Percentiles rank a stretch among this genome's conserved stretches.
Conservation (phyloP, 495 filamentous ascomycete species). For the Hyaloscypha variabilis region DNA sequence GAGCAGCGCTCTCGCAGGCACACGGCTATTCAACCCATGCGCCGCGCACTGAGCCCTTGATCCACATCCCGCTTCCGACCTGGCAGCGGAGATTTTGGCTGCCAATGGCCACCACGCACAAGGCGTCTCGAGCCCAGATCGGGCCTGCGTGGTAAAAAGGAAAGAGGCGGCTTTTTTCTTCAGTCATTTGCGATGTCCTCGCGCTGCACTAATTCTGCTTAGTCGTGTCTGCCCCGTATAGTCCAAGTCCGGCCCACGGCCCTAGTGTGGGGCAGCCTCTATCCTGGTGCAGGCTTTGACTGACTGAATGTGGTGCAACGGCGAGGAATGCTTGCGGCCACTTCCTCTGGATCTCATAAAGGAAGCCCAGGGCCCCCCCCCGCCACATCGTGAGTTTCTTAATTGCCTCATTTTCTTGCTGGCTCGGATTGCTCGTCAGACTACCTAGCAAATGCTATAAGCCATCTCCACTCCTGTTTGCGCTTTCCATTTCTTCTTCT, state of each 20-base stretch:
- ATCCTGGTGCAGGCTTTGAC: background rate
- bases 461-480: conserved; percentile 4
- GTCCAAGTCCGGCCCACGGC: background rate
- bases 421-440: background rate
- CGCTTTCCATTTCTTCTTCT: background rate
- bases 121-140: background rate
- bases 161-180: conserved; percentile 14
- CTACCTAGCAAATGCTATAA: conserved; percentile 4
- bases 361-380: conserved; percentile 22
- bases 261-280: conserved; percentile 14
- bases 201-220: background rate
- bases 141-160: background rate
- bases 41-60: background rate
- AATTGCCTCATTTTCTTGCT: conserved; percentile 30
- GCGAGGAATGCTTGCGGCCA: conserved; percentile 1
- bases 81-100: background rate
- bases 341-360: conserved; percentile 5
- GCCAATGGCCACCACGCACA: background rate
- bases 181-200: background rate
- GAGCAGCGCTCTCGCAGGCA: no score
- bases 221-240: background rate
- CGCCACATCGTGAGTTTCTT: conserved; percentile 29
- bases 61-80: background rate
- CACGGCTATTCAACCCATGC: no score
- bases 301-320: conserved; percentile 12